Evolutionary conservation across 352 stramenopile genomes (phyloP).

Genomic region (Globisporangium spiculum): DNA sequence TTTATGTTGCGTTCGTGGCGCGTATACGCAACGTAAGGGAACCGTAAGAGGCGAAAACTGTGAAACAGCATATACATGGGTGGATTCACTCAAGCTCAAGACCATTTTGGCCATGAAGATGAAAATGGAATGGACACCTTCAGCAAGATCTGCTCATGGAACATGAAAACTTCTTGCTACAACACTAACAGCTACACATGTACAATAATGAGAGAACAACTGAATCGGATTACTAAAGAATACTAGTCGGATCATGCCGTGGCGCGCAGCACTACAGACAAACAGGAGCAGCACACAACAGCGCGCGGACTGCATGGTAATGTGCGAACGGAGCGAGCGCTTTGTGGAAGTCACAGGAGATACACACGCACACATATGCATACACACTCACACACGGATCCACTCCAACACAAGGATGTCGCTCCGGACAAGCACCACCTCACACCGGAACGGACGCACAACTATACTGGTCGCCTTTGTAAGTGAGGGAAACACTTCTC

Average conservation of each 20-base stretch:
- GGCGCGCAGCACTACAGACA: neutral
- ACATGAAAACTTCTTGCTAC: neutral
- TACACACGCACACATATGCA: conserved; percentile 14
- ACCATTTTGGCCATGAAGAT: neutral
- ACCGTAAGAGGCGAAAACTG: neutral
- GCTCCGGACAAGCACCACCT: neutral
- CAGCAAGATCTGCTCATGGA: neutral
- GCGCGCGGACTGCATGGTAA: conserved; percentile 17
- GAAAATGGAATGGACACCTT: conserved; percentile 7
- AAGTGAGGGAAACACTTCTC: conserved; percentile 56
- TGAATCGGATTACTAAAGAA: conserved; percentile 89
- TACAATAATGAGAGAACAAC: conserved; percentile 21
- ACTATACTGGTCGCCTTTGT: conserved; percentile 74
- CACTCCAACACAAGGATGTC: neutral
- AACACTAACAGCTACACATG: neutral
- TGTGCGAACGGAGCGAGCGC: conserved; percentile 17
- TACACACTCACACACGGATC: conserved; percentile 2
- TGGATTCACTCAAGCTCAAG: neutral
- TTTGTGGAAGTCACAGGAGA: conserved; percentile 24
- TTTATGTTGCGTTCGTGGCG: neutral
- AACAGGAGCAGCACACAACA: conserved; percentile 10
- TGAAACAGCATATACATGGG: neutral
- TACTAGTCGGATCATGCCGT: conserved; percentile 36
- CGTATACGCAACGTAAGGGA: neutral
- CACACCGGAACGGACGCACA: neutral